Base-by-base conservation (phyloP, 345 rosid species). In the Melaleuca alternifolia region DNA sequence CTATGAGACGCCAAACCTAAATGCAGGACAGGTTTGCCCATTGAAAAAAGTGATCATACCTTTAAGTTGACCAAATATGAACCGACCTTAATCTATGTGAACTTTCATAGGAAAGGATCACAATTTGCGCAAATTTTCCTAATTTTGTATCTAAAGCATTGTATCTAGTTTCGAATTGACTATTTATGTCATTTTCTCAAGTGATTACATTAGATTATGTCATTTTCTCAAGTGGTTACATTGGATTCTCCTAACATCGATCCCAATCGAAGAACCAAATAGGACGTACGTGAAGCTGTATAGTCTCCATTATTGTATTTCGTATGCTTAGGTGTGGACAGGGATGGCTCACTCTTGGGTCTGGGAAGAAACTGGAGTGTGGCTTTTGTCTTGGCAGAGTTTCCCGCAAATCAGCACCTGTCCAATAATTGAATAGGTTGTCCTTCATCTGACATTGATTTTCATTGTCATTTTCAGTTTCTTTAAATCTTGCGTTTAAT, bases 21-120 rank as follows among this genome's bases (percentile, higher is more conserved):
- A 11, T 65, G 44, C 8, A 11, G 24, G 24, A 16, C 79, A 71
- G 3, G 13, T 0, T 33, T 3, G 24, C 4, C n/a, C 0, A 9
- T 9, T 6, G 6, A n/a, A 13, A 59, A 59, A n/a, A 59, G 1
- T 2, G 6, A 9, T 18, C 24, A 18, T 33, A 33, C 3, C 12
- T 18, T 18, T 18, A 1, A 71, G 13, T 33, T 37, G 24, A 71
- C 1, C 11, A 1, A 71, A 18, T 16, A 33, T 1, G 23, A 2
- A 16, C 12, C 1, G 1, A 33, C 6, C 46, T 65, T 65, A 8
- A 65, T 71, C 33, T 71, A 8, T 16, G 33, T n/a, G 7, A 59
- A 33, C 46, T 33, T 71, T 71, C 79, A 18, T 2, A 5, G 3
- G 24, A 24, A 11, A 71, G 21, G 2, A 33, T 71, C 5, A 5